These are phyloP conservation scores for Lentinula lateritia DNA, from an alignment of 768 basidiomycete genomes.

Conservation along the genomic window DNA sequence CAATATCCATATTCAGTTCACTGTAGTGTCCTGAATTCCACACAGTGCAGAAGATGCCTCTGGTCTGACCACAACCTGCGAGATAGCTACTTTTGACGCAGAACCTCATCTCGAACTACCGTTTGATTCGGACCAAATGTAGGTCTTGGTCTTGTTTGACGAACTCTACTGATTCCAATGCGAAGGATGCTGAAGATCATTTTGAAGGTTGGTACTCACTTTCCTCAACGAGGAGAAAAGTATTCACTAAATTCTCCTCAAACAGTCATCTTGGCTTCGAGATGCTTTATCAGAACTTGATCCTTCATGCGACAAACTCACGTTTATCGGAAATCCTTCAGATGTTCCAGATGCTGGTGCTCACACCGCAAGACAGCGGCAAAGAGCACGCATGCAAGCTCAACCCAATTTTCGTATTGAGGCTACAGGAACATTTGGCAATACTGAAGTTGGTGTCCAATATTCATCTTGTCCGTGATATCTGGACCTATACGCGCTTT, in stretches of 20 bases:
- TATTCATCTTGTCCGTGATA: neutral
- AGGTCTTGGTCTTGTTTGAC: slow-evolving; percentile 15
- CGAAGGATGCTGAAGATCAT: slow-evolving; percentile 74
- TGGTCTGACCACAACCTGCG: slow-evolving; percentile 83
- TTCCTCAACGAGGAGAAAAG: neutral
- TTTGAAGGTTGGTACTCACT: slow-evolving; percentile 52
- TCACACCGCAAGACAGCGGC: slow-evolving; percentile 19
- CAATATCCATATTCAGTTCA: neutral
- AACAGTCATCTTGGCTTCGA: slow-evolving; percentile 83
- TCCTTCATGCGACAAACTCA: slow-evolving; percentile 79
- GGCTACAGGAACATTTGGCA: slow-evolving; percentile 78
- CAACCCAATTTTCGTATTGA: slow-evolving; percentile 76
- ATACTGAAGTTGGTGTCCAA: slow-evolving; percentile 57
- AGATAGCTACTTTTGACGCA: slow-evolving; percentile 80
- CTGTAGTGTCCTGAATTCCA: neutral
- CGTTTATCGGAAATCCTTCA: slow-evolving; percentile 73
- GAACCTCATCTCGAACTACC: slow-evolving; percentile 78
- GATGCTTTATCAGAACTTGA: slow-evolving; percentile 92
- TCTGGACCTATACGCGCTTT: neutral
- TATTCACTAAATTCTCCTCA: neutral
- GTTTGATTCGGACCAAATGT: slow-evolving; percentile 68
- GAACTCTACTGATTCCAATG: neutral
- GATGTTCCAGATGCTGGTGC: slow-evolving; percentile 14
- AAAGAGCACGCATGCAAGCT: slow-evolving; percentile 17
- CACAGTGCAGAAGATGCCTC: slow-evolving; percentile 68